A percentile compares a stretch with the other conserved stretches of the same genome.
phyloP scores from a whole-genome alignment of 1,284 basidiomycete genomes.

The Apiotrichum gracile region DNA sequence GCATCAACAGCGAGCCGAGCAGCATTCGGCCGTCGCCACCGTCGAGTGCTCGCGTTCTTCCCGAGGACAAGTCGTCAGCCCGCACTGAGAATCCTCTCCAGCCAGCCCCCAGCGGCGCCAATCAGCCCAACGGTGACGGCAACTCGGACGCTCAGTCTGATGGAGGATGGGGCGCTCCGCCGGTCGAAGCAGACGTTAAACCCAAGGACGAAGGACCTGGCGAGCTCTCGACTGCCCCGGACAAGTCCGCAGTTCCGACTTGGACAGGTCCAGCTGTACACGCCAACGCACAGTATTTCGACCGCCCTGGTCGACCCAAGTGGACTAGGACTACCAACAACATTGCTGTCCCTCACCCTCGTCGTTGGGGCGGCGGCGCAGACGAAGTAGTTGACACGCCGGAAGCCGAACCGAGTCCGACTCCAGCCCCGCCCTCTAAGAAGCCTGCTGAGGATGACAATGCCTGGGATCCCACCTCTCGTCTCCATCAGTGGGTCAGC shows the following conservation, averaged over 20 bases:
- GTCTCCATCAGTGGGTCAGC: slow-evolving; percentile 5
- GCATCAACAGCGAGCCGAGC: not conserved
- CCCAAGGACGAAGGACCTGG: too few species aligned
- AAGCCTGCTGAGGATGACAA: not conserved
- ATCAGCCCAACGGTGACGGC: not conserved
- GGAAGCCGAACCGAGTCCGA: not conserved
- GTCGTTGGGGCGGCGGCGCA: slow-evolving; percentile 1
- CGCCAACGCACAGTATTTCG: not conserved
- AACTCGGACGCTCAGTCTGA: not conserved
- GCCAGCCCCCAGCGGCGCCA: not conserved
- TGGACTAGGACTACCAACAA: not conserved
- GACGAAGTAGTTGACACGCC: not conserved
- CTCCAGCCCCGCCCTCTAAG: not conserved
- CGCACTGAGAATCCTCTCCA: too few species aligned
- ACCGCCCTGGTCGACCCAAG: not conserved
- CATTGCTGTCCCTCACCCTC: slow-evolving; percentile 1
- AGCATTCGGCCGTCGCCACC: not conserved
- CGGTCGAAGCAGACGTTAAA: too few species aligned
- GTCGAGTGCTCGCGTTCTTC: not conserved
- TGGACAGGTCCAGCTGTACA: not conserved
- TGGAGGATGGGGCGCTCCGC: too few species aligned
- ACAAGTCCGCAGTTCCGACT: not conserved
- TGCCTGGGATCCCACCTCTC: not conserved
- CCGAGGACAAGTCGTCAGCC: not conserved
- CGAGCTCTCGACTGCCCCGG: too few species aligned